Conservation (phyloP, 2,329 filamentous ascomycete genomes). For the Sporothrix schenckii region DNA sequence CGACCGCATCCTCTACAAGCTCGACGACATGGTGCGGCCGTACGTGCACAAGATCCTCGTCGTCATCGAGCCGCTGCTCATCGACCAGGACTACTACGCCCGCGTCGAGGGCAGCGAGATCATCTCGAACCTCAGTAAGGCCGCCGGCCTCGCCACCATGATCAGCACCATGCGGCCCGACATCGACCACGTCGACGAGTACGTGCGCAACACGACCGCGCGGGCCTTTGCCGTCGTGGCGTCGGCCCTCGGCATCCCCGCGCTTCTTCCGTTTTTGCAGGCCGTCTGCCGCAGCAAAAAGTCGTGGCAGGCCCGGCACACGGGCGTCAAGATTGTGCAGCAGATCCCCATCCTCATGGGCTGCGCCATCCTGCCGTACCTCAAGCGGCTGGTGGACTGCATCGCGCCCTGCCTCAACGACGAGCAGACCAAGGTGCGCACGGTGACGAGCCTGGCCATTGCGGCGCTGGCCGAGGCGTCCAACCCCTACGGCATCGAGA, state of each 20-base stretch:
- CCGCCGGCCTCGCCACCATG: conserved; percentile 96
- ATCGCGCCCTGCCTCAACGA: conserved; percentile 96
- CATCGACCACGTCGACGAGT: conserved; percentile 97
- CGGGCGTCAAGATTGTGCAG: conserved; percentile 98
- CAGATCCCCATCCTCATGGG: conserved; percentile 99
- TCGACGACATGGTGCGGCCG: conserved; percentile 92
- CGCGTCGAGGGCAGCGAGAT: conserved; percentile 98
- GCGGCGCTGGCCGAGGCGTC: conserved; percentile 94
- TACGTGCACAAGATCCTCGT: conserved; percentile 98
- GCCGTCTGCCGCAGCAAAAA: conserved; percentile 98
- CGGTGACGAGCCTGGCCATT: conserved; percentile 92
- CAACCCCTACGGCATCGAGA: conserved; percentile 98
- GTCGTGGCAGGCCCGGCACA: conserved; percentile 97
- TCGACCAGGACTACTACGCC: conserved; percentile 99
- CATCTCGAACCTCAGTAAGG: conserved; percentile 96
- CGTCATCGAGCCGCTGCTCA: conserved; percentile 97
- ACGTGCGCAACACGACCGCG: conserved; percentile 96
- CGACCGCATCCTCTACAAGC: conserved; percentile 96
- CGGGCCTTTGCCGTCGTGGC: conserved; percentile 96
- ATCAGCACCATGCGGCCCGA: conserved; percentile 99
- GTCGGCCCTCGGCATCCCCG: conserved; percentile 92
- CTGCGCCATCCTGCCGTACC: conserved; percentile 89
- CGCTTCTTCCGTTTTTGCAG: conserved; percentile 88
- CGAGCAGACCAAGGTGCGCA: conserved; percentile 96
- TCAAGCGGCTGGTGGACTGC: conserved; percentile 95